Evolutionary conservation across 805 yeast species (phyloP), one percentile per base, ranked within the genome.

Genomic region (Candida pseudoglaebosa): DNA sequence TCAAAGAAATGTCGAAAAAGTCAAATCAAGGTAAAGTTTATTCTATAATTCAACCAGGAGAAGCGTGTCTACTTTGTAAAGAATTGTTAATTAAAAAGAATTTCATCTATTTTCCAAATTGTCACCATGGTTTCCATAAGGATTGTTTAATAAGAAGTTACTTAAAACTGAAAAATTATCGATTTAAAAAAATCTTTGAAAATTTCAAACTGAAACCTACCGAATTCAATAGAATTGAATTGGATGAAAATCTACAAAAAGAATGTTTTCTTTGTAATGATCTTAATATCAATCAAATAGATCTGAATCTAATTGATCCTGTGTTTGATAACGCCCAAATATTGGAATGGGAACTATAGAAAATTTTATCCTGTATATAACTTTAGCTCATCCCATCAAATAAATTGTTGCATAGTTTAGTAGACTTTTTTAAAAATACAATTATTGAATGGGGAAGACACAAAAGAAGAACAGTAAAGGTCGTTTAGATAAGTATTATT

Each of bases 391-490:
- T 32, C 35, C 19, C 35, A 32, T 32, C 35, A 21, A 18, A 19
- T 12, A 7, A 19, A 9, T 9, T 9, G 5, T 19, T 32, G 15
- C 19, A 10, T 17, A 32, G 15, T 32, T 7, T 9, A 15, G 33
- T n/a, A 30, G 33, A n/a, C n/a, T 28, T n/a, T 30, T 30, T 5
- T 16, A 30, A 6, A 16, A 30, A 19, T 5, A 7, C 13, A 13
- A 19, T 24, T n/a, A 13, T n/a, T 30, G 13, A 14, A 86, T 86
- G 95, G 96, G 95, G 66, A 87, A 80, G 61, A 79, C 93, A 32
- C 96, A 90, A 59, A 90, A 90, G 79, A 90, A 90, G 67, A 83
- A 87, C 59, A 87, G 95, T 64, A 91, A 93, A 76, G 99, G 99
- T 73, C 97, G 99, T 81, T 82, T 93, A 62, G 99, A 93, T 71